Evolutionary conservation across 768 basidiomycete genomes (phyloP).

Genomic region (Amanita pallidorosea): DNA sequence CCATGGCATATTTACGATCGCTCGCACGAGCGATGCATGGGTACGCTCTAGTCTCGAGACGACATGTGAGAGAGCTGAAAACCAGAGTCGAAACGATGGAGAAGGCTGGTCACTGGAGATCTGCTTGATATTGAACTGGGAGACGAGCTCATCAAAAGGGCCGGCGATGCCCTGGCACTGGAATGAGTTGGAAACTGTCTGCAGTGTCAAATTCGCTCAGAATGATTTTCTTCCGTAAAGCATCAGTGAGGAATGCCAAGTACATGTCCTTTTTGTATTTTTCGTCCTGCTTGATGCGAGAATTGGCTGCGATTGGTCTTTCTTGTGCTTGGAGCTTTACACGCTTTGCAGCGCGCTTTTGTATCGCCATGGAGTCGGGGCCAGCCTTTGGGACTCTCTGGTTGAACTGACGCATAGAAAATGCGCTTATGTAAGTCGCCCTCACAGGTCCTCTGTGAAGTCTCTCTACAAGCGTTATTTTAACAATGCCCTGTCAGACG

Average conservation of each 20-base stretch:
- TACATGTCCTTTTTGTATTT: conserved; percentile 75
- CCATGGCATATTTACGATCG: conserved; percentile 86
- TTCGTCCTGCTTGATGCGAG: conserved; percentile 68
- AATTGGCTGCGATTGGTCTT: conserved; percentile 69
- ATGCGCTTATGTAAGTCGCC: conserved; percentile 1
- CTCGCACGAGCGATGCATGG: conserved; percentile 75
- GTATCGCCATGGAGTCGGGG: conserved; percentile 23
- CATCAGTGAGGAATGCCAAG: conserved; percentile 72
- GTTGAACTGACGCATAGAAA: conserved; percentile 68
- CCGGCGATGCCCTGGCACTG: conserved; percentile 53
- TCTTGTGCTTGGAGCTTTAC: conserved; percentile 16
- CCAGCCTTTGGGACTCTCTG: conserved; percentile 60
- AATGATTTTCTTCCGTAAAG: conserved; percentile 59
- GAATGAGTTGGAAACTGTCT: conserved; percentile 10
- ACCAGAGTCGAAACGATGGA: conserved; percentile 51
- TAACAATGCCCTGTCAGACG: conserved; percentile 70
- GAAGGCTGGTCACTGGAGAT: conserved; percentile 19
- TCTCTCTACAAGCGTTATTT: conserved; percentile 84
- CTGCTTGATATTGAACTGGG: conserved; percentile 63
- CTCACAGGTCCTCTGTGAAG: conserved; percentile 79
- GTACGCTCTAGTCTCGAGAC: conserved; percentile 81
- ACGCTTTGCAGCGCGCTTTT: conserved; percentile 27
- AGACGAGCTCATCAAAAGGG: conserved; percentile 81
- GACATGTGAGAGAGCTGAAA: conserved; percentile 82
- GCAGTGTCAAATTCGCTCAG: conserved; percentile 30